These are phyloP conservation scores for Lanmaoa rubissima DNA, from an alignment of 768 basidiomycete species.

Conservation along the genomic window DNA sequence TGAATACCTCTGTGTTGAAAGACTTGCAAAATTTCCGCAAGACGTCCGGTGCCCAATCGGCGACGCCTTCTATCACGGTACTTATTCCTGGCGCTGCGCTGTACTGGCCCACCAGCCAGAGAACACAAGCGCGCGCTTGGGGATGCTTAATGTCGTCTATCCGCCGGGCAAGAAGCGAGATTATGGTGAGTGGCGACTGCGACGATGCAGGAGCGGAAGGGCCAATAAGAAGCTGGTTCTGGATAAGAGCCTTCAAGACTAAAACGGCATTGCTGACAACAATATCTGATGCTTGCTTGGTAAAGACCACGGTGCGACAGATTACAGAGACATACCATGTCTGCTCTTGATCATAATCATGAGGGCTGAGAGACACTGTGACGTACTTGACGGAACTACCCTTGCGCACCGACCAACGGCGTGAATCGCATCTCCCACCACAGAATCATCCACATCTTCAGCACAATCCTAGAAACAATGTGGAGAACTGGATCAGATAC, in stretches of 20 bases:
- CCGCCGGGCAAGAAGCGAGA: slow-evolving; percentile 73
- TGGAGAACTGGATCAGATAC: background rate
- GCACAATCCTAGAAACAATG: slow-evolving; percentile 62
- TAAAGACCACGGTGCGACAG: background rate
- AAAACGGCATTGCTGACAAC: slow-evolving; percentile 80
- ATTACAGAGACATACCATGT: slow-evolving; percentile 50
- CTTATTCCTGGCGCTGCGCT: slow-evolving; percentile 41
- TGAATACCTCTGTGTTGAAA: slow-evolving; percentile 66
- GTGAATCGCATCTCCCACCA: slow-evolving; percentile 70
- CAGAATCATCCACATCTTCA: slow-evolving; percentile 69
- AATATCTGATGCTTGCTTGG: slow-evolving; percentile 47
- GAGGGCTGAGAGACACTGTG: slow-evolving; percentile 72
- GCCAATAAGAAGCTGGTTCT: slow-evolving; percentile 51
- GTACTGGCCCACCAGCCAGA: slow-evolving; percentile 94
- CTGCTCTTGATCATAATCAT: slow-evolving; percentile 77
- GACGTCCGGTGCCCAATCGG: slow-evolving; percentile 85
- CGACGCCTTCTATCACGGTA: slow-evolving; percentile 53
- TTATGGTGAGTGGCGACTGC: slow-evolving; percentile 56
- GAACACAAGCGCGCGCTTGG: slow-evolving; percentile 80
- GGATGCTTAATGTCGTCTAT: slow-evolving; percentile 80
- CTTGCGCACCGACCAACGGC: slow-evolving; percentile 79
- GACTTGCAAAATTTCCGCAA: slow-evolving; percentile 74
- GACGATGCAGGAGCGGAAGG: slow-evolving; percentile 28
- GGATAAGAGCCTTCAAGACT: slow-evolving; percentile 82
- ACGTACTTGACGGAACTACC: slow-evolving; percentile 62